phyloP scores from a whole-genome alignment of 768 basidiomycete genomes.

The Mycena albidolilacea region DNA sequence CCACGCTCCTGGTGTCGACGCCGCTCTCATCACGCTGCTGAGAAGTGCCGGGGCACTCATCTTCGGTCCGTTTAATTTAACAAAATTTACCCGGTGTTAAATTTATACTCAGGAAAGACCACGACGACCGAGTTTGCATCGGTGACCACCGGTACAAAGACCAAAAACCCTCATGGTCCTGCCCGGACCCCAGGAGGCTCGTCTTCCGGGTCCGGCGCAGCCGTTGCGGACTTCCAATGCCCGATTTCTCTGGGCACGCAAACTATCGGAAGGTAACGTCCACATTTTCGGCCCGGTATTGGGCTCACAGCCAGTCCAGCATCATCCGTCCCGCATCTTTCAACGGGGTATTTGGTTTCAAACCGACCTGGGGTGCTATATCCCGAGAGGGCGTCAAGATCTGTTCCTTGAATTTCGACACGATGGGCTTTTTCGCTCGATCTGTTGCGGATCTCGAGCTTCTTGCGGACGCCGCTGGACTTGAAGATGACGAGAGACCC shows the following conservation, averaged over 20 bases:
- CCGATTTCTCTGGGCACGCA: conserved; percentile 41
- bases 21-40: conserved; percentile 34
- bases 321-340: conserved; percentile 41
- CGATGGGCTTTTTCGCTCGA: conserved; percentile 38
- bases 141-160: conserved; percentile 33
- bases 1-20: conserved; percentile 31
- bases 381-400: conserved; percentile 38
- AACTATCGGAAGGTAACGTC: conserved; percentile 35
- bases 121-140: conserved; percentile 40
- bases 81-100: background rate
- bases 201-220: conserved; percentile 41
- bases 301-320: background rate
- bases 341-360: conserved; percentile 37
- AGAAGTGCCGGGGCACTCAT: conserved; percentile 38
- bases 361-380: conserved; percentile 41
- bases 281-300: background rate
- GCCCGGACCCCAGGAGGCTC: conserved; percentile 40
- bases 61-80: conserved; percentile 21
- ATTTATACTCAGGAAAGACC: conserved; percentile 29
- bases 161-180: conserved; percentile 35
- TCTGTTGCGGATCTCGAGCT: conserved; percentile 37
- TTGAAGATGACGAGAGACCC: conserved; percentile 34
- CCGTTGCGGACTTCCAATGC: conserved; percentile 39
- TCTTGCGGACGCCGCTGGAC: conserved; percentile 35
- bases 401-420: conserved; percentile 39